Evolutionary conservation across 2,329 filamentous ascomycete genomes (phyloP).

Genomic region (Atkinsonella hypoxylon): DNA sequence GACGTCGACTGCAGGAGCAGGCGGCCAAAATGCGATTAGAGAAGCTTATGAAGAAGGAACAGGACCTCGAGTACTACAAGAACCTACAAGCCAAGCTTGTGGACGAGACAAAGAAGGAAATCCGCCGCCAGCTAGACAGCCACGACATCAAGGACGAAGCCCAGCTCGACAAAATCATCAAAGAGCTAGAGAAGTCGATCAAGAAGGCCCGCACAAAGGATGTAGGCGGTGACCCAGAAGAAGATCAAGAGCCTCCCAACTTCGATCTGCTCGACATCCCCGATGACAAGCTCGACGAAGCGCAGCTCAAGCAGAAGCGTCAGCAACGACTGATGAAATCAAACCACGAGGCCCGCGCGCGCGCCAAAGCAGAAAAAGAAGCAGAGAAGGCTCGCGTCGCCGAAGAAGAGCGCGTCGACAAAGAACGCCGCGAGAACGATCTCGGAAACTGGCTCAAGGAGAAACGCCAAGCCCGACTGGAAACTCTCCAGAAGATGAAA

Average conservation of each 20-base stretch:
- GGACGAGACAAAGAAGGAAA: conserved; percentile 82
- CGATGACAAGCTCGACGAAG: conserved; percentile 88
- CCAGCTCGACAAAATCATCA: conserved; percentile 71
- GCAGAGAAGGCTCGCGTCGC: conserved; percentile 74
- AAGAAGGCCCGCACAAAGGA: conserved; percentile 88
- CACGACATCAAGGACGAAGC: conserved; percentile 88
- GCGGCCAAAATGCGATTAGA: conserved; percentile 95
- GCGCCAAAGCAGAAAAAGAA: conserved; percentile 95
- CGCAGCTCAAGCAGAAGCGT: conserved; percentile 79
- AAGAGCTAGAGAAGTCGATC: conserved; percentile 82
- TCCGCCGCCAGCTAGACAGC: conserved; percentile 70
- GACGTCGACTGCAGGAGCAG: conserved; percentile 82
- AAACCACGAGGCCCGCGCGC: conserved; percentile 80
- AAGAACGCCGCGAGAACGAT: conserved; percentile 71
- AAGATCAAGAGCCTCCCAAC: conserved; percentile 69
- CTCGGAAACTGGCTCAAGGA: conserved; percentile 81
- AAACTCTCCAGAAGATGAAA: conserved; percentile 72
- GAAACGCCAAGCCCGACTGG: conserved; percentile 59
- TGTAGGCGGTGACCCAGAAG: conserved; percentile 68
- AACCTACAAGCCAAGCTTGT: conserved; percentile 62
- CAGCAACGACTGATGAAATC: conserved; percentile 89
- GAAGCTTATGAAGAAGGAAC: conserved; percentile 88
- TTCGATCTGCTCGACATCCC: conserved; percentile 83
- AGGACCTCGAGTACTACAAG: conserved; percentile 89
- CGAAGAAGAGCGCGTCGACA: conserved; percentile 74